These are phyloP conservation scores for Colletotrichum orbiculare DNA, from an alignment of 2,329 filamentous ascomycete species.

Conservation along the genomic window DNA sequence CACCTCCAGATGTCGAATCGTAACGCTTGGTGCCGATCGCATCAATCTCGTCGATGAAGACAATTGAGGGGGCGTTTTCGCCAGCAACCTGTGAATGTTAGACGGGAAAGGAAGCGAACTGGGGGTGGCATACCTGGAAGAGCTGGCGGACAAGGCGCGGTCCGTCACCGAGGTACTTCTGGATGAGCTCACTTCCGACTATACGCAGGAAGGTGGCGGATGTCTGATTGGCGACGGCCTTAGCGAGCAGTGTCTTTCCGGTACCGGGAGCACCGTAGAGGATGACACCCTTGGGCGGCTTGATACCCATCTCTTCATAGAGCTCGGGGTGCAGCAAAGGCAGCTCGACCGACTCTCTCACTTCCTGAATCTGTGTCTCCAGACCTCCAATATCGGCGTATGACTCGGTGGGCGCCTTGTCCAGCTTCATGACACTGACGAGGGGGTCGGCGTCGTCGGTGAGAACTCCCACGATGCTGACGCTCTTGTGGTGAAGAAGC, in stretches of 20 bases:
- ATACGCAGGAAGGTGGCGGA: slow-evolving; percentile 99
- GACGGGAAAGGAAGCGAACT: neutral
- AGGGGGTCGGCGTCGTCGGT: slow-evolving; percentile 96
- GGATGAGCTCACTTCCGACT: slow-evolving; percentile 97
- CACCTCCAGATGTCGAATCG: slow-evolving; percentile 95
- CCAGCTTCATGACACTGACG: slow-evolving; percentile 98
- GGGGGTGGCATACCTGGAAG: slow-evolving; percentile 72
- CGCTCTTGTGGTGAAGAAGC: slow-evolving; percentile 95
- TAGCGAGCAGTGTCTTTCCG: slow-evolving; percentile 97
- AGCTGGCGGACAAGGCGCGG: slow-evolving; percentile 95
- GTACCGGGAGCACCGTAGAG: slow-evolving; percentile 97
- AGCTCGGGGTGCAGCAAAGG: slow-evolving; percentile 95
- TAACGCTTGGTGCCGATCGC: slow-evolving; percentile 99
- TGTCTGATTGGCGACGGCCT: slow-evolving; percentile 97
- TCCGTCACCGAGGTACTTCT: slow-evolving; percentile 98
- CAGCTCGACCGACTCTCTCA: slow-evolving; percentile 95
- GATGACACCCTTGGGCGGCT: slow-evolving; percentile 99
- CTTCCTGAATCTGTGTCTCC: slow-evolving; percentile 96
- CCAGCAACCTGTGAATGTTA: slow-evolving; percentile 76
- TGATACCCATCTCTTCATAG: slow-evolving; percentile 99
- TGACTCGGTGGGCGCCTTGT: slow-evolving; percentile 97
- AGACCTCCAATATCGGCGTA: slow-evolving; percentile 98
- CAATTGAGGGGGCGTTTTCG: slow-evolving; percentile 95
- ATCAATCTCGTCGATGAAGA: slow-evolving; percentile 99
- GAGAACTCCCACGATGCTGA: slow-evolving; percentile 96